phyloP scores from a whole-genome alignment of 305 asterid genomes.

The Fraxinus sp. region DNA sequence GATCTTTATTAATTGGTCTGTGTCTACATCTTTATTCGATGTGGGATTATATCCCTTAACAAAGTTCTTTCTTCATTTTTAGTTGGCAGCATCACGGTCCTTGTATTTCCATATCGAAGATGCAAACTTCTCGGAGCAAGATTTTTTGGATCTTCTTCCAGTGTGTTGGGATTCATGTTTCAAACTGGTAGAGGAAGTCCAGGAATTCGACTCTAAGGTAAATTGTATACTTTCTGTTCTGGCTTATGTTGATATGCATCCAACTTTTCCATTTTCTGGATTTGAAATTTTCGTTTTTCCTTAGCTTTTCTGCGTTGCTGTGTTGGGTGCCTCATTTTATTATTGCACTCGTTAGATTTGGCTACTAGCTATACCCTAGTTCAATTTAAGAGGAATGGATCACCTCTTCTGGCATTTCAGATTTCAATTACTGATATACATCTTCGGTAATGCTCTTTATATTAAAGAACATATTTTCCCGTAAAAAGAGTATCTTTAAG shows the following conservation, averaged over 20 bases:
- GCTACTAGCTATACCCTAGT: background rate
- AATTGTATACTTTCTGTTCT: constrained; percentile 20
- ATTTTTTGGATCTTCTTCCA: constrained; percentile 80
- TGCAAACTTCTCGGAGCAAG: constrained; percentile 84
- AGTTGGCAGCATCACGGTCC: constrained; percentile 93
- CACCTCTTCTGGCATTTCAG: background rate
- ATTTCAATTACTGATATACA: background rate
- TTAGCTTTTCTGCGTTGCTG: background rate
- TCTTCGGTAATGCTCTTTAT: background rate
- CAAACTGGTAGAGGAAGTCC: constrained; percentile 82
- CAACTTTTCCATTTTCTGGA: background rate
- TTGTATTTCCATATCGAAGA: constrained; percentile 91
- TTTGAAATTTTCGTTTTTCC: background rate
- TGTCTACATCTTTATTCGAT: too few species aligned
- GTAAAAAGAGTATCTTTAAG: background rate
- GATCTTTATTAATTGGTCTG: too few species aligned
- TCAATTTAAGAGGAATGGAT: background rate
- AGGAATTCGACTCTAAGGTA: constrained; percentile 96
- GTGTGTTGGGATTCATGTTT: constrained; percentile 88
- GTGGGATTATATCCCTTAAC: too few species aligned
- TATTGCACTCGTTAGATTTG: background rate
- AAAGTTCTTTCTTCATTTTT: constrained; percentile 36
- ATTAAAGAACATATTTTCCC: background rate
- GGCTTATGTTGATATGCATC: background rate
- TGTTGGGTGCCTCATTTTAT: background rate